Conservation (phyloP, 2,329 filamentous ascomycete genomes). For the Phialophora expanda region DNA sequence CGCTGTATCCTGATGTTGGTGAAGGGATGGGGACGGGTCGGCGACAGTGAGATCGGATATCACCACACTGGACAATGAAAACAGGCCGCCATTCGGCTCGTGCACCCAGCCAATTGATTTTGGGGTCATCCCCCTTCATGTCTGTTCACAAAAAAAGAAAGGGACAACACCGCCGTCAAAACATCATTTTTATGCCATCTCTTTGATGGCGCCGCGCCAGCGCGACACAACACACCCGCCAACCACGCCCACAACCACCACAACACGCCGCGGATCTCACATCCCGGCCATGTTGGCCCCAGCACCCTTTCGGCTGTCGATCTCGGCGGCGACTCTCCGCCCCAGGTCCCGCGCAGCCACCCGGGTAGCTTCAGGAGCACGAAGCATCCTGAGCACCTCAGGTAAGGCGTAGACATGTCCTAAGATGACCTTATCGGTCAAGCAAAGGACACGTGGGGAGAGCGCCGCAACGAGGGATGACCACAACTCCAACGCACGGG, state of each 20-base stretch:
- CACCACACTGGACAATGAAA: neutral
- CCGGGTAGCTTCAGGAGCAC: slow-evolving; percentile 48
- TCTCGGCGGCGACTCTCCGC: slow-evolving; percentile 38
- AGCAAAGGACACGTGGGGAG: slow-evolving; percentile 57
- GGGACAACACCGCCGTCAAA: slow-evolving; percentile 2
- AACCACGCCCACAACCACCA: neutral
- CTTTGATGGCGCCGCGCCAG: slow-evolving; percentile 3
- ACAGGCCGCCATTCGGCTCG: neutral
- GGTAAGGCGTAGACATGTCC: slow-evolving; percentile 57
- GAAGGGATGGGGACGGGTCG: neutral
- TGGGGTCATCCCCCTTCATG: neutral
- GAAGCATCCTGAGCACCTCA: slow-evolving; percentile 57
- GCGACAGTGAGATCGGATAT: neutral
- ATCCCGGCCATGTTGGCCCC: neutral
- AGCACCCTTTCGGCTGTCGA: slow-evolving; percentile 11
- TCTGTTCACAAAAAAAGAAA: neutral
- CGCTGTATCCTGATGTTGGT: neutral
- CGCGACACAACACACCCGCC: neutral
- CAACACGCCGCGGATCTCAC: neutral
- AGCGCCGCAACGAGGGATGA: slow-evolving; percentile 54
- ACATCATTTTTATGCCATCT: neutral
- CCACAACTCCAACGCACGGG: slow-evolving; percentile 55
- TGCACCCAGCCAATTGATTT: neutral
- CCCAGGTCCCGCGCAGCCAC: slow-evolving; percentile 49
- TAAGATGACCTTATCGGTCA: slow-evolving; percentile 55